Evolutionary conservation across 83 land plant genomes (phyloP).

Genomic region (Picea abies): DNA sequence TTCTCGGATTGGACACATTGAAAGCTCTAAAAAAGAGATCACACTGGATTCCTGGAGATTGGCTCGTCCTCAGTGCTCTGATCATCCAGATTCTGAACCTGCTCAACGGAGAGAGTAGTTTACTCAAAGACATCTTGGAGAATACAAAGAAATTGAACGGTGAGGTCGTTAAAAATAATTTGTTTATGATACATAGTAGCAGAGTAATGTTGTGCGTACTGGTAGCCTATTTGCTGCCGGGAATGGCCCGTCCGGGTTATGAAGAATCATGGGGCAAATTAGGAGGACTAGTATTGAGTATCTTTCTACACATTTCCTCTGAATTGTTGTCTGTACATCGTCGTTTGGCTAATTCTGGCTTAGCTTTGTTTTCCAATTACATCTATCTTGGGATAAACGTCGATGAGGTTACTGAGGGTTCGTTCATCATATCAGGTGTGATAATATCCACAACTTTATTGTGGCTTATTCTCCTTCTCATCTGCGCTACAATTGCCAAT

Average conservation of each 20-base stretch:
- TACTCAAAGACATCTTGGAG: not conserved
- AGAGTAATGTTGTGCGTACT: not conserved
- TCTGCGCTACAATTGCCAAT: too few species aligned
- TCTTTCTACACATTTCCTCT: not conserved
- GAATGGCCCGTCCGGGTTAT: not conserved
- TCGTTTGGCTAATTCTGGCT: too few species aligned
- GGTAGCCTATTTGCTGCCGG: not conserved
- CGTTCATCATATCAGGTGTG: too few species aligned
- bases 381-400: not conserved
- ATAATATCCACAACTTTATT: too few species aligned
- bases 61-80: not conserved
- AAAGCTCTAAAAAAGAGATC: too few species aligned
- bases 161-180: not conserved
- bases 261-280: not conserved
- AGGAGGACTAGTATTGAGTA: not conserved
- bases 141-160: accelerated
- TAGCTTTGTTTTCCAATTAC: not conserved
- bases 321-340: not conserved
- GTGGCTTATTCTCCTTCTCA: too few species aligned
- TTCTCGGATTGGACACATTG: too few species aligned
- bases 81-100: not conserved
- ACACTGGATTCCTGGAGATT: not conserved
- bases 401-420: not conserved
- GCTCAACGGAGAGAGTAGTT: not conserved
- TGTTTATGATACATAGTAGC: not conserved